These are phyloP conservation scores for Aquanectria penicillioides DNA, from an alignment of 2,329 filamentous ascomycete species.

Conservation along the genomic window DNA sequence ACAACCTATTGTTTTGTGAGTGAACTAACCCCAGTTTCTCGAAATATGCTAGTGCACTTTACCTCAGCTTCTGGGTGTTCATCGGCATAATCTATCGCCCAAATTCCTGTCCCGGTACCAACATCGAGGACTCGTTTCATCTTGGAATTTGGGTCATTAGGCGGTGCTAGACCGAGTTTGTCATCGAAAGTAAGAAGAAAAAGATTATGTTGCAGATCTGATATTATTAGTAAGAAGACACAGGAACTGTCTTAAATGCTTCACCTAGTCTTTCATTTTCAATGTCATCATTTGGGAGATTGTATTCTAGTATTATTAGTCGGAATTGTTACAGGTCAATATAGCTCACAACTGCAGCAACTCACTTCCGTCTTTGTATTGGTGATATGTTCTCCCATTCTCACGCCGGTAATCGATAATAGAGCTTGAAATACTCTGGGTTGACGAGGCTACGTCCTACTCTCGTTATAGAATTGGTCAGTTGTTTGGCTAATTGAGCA, in stretches of 20 bases:
- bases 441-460: constrained; percentile 11
- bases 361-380: constrained; percentile 19
- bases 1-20: background rate
- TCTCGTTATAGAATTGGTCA: too few species aligned
- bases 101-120: constrained; percentile 5
- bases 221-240: background rate
- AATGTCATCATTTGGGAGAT: constrained; percentile 9
- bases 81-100: background rate
- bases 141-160: background rate
- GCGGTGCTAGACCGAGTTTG: constrained; percentile 9
- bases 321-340: too few species aligned
- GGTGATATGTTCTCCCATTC: constrained; percentile 19
- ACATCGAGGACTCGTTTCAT: background rate
- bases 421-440: constrained; percentile 7
- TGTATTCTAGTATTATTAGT: constrained; percentile 1
- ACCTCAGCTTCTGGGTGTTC: background rate
- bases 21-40: background rate
- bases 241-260: too few species aligned
- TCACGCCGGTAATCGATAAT: constrained; percentile 13
- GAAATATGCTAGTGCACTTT: background rate
- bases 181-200: constrained; percentile 12
- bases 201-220: constrained; percentile 14
- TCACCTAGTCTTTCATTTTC: constrained; percentile 13
- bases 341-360: too few species aligned
- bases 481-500: too few species aligned